Base-by-base conservation (phyloP, 345 rosid genomes). In the Pistacia vera region DNA sequence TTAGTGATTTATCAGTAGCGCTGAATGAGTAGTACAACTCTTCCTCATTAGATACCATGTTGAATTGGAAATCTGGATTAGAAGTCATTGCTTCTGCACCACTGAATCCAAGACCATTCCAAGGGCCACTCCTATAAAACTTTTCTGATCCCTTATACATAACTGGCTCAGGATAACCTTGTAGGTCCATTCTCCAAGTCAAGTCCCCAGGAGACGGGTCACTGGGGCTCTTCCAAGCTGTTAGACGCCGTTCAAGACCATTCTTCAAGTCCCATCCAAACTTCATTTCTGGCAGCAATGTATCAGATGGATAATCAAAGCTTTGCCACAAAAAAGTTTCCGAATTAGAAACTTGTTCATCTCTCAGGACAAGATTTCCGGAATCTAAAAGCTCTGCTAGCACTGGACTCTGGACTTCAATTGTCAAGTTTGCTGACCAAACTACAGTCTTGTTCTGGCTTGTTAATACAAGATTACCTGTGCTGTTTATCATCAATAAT, bases 221-320 rank as follows among this genome's bases (percentile, higher is more conserved):
- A 5, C 79, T 80, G 1, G 66, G 49, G 48, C 73, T 84, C 59
- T 61, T 83, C 93, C 93, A 89, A 2, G 91, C 77, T 51, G 74
- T 70, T 28, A 89, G 11, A 12, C 63, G 75, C 57, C 86, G 76
- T 20, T 83, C 60, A 2, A 83, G 48, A 49, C 79, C 68, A 3
- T 75, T 73, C 41, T 70, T 67, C 4, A 77, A 72, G 78, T 85
- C 86, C 87, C 87, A 80, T 11, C 93, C 93, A 1, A 90, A 38
- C 79, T 86, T 90, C 90, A 86, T 86, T 5, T 60, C 88, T 1
- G 93, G 83, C n/a, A 90, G 66, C 64, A 88, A 35, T 10, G 91
- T 90, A 71, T 90, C 93, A 2, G 87, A 81, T 6, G 88, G 92
- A 28, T 83, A 69, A 63, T 88, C 90, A 66, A 88, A 88, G 67